Base-by-base conservation (phyloP, 2,329 filamentous ascomycete genomes). In the Cytospora paraplurivora region DNA sequence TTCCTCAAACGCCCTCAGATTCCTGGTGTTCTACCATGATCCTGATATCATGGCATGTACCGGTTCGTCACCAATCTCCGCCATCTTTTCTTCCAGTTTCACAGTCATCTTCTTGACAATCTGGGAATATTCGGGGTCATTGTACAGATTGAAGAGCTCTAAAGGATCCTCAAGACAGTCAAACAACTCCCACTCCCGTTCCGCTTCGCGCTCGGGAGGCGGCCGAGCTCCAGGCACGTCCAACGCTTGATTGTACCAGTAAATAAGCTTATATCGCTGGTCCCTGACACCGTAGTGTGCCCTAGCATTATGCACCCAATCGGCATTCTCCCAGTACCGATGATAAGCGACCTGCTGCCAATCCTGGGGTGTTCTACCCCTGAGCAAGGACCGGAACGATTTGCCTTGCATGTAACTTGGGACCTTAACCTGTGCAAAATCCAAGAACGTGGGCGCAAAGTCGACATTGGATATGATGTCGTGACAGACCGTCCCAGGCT, bases 241-340 rank as follows among this genome's bases (percentile, higher is more conserved):
- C 15, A 83, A 74, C 11, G 73, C 75, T 67, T 84, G 79, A 56
- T 81, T 81, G 65, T 84, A 85, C 82, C 81, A 85, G 70, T 83
- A 84, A 19, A 84, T 85, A 2, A 85, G 67, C 75, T 85, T 85
- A 67, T 83, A 84, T 4, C 80, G 69, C 67, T 81, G 79, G 64
- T 84, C 74, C 0, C 82, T 74, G 7, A 83, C 73, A 1, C 82
- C 82, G 60, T 84, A 84, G 68, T 85, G 82, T 0, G 82, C 81
- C 65, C 79, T 78, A 0, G 79, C 79, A 7, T 82, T 68, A 64
- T 85, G 81, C 10, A 81, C 79, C 0, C 75, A 70, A 62, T 85
- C 81, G 27, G 76, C 76, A 69, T 84, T 79, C 82, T 84, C 84
- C 81, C 81, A 84, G 71, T 84, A 85, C 0, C 81, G 76, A 63